These are phyloP conservation scores for Eucalyptus guilfoylei DNA, from an alignment of 345 rosid genomes.

Conservation along the genomic window DNA sequence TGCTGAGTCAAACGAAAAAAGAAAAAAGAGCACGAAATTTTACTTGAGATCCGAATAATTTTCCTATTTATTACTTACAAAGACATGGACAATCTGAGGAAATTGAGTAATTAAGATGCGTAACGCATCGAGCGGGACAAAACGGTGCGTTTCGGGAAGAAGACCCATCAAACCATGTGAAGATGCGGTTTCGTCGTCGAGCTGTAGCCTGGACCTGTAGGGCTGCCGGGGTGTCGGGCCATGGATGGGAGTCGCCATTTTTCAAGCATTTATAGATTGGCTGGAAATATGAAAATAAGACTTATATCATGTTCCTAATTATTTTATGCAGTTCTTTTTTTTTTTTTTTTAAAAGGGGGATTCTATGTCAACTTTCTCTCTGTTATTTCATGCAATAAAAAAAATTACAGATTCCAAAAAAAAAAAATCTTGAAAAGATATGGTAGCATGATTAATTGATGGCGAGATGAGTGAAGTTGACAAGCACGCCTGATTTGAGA, in stretches of 20 bases:
- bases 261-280: not conserved
- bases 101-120: not conserved
- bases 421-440: not conserved
- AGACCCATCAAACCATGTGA: not conserved
- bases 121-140: not conserved
- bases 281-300: not conserved
- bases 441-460: not conserved
- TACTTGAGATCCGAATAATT: not conserved
- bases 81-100: not conserved
- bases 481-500: not conserved
- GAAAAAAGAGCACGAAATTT: not conserved
- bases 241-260: not conserved
- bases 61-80: not conserved
- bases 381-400: not conserved
- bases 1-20: not conserved
- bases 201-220: not conserved
- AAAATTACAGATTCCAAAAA: not conserved
- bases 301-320: not conserved
- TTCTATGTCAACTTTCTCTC: not conserved
- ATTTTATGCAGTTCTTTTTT: not conserved
- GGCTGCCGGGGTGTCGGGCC: not conserved
- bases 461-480: not conserved
- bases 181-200: not conserved
- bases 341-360: not conserved
- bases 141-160: not conserved